Evolutionary conservation across 176 grass and related monocot genomes (phyloP).

Genomic region (Lolium multiflorum): DNA sequence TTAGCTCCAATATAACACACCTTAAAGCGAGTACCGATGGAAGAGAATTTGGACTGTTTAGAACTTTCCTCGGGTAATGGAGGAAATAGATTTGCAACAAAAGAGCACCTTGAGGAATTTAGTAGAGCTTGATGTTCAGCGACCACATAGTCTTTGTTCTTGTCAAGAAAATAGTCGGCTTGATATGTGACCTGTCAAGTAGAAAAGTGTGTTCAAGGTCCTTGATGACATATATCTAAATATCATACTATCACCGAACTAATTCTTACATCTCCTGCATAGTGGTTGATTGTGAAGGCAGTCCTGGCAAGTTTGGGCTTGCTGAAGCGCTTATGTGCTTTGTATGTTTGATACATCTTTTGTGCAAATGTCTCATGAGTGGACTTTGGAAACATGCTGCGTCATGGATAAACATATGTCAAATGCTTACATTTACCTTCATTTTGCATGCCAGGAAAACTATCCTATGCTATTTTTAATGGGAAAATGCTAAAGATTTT

Average conservation of each 20-base stretch:
- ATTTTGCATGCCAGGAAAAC: slow-evolving; percentile 35
- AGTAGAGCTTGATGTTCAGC: slow-evolving; percentile 96
- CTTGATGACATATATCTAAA: not conserved
- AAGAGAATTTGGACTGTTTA: slow-evolving; percentile 98
- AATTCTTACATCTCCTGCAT: slow-evolving; percentile 97
- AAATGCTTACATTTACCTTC: slow-evolving; percentile 20
- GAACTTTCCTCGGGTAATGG: slow-evolving; percentile 85
- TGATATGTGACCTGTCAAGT: slow-evolving; percentile 85
- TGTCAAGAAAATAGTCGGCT: slow-evolving; percentile 93
- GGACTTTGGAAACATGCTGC: slow-evolving; percentile 98
- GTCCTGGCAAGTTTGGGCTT: slow-evolving; percentile 94
- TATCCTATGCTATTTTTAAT: slow-evolving; percentile 26
- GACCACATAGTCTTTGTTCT: slow-evolving; percentile 99
- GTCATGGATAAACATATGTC: slow-evolving; percentile 34
- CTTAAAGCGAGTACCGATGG: slow-evolving; percentile 97
- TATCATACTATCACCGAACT: slow-evolving; percentile 28
- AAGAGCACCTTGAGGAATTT: slow-evolving; percentile 79
- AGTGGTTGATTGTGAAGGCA: slow-evolving; percentile 93
- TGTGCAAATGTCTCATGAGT: slow-evolving; percentile 96
- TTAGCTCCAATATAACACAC: slow-evolving; percentile 58
- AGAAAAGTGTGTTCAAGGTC: slow-evolving; percentile 30
- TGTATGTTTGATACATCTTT: slow-evolving; percentile 98
- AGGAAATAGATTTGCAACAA: slow-evolving; percentile 91
- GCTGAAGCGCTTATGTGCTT: slow-evolving; percentile 86
- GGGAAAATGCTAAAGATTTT: not conserved